Percentiles rank a stretch among this genome's conserved stretches.
Conservation (phyloP, 305 asterid genomes). For the Plantago coronopus region DNA sequence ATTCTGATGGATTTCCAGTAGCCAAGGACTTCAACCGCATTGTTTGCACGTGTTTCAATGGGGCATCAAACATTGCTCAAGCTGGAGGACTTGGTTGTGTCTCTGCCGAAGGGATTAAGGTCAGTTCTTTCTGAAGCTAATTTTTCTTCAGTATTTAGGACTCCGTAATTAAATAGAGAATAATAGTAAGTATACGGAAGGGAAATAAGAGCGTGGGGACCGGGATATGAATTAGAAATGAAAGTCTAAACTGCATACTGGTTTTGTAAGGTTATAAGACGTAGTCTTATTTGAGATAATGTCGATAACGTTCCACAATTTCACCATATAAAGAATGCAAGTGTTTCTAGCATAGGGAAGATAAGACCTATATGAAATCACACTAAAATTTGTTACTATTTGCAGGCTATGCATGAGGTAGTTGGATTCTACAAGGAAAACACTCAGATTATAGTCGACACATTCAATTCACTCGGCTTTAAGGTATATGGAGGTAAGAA, state of each 20-base stretch:
- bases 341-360: background rate
- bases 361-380: background rate
- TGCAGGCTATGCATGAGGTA: constrained; percentile 87
- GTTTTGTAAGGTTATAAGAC: background rate
- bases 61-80: constrained; percentile 96
- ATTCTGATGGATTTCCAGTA: constrained; percentile 86
- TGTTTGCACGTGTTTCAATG: constrained; percentile 86
- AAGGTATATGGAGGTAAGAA: constrained; percentile 88
- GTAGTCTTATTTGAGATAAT: background rate
- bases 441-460: constrained; percentile 74
- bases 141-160: background rate
- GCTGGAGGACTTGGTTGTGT: constrained; percentile 92
- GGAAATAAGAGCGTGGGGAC: background rate
- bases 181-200: background rate
- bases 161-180: background rate
- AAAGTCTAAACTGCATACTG: too few relatives aligned
- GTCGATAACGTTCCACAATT: background rate
- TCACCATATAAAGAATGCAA: background rate
- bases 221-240: background rate
- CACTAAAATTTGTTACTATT: constrained; percentile 5
- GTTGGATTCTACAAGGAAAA: constrained; percentile 94
- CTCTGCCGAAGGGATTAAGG: constrained; percentile 89
- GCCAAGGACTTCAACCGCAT: constrained; percentile 96
- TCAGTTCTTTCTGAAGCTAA: constrained; percentile 22
- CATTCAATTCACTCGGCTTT: constrained; percentile 74